These are phyloP conservation scores for Chamaecyparis obtusa DNA, from an alignment of 75 land plant genomes.

Conservation along the genomic window DNA sequence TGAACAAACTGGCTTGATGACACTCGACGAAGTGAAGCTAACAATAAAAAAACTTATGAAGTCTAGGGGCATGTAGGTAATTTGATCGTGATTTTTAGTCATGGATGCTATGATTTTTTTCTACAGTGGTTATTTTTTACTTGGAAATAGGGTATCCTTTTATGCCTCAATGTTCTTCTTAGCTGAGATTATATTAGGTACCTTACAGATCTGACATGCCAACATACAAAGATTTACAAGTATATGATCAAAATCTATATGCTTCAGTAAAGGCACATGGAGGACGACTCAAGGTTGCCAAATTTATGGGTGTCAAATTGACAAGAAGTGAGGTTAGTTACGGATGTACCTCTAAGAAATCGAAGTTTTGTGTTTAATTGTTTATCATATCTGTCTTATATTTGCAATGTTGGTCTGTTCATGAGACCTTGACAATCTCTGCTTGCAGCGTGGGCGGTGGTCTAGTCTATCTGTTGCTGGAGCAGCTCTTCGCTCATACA, in stretches of 20 bases:
- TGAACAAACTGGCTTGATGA: not conserved
- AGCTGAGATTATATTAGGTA: constrained; percentile 2
- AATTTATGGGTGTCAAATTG: constrained; percentile 1
- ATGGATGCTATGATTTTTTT: not conserved
- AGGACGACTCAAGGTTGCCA: not conserved
- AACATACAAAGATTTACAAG: constrained; percentile 8
- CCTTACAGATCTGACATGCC: not conserved
- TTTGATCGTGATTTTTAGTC: not conserved
- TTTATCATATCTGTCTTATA: not conserved
- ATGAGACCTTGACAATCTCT: not conserved
- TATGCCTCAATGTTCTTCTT: not conserved
- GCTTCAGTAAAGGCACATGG: not conserved
- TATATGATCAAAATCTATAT: constrained; percentile 6
- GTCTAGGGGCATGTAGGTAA: not conserved
- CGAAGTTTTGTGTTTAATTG: not conserved
- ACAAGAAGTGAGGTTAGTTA: not conserved
- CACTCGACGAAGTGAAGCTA: constrained; percentile 4
- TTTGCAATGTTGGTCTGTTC: not conserved
- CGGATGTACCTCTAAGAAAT: not conserved
- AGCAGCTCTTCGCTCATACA: constrained; percentile 11
- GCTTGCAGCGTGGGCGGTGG: not conserved
- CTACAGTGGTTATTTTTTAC: not conserved
- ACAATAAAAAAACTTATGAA: not conserved
- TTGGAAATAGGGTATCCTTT: not conserved
- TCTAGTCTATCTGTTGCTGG: not conserved